Conservation (phyloP, 2,329 filamentous ascomycete species). For the Cladosporium sphaerospermum region DNA sequence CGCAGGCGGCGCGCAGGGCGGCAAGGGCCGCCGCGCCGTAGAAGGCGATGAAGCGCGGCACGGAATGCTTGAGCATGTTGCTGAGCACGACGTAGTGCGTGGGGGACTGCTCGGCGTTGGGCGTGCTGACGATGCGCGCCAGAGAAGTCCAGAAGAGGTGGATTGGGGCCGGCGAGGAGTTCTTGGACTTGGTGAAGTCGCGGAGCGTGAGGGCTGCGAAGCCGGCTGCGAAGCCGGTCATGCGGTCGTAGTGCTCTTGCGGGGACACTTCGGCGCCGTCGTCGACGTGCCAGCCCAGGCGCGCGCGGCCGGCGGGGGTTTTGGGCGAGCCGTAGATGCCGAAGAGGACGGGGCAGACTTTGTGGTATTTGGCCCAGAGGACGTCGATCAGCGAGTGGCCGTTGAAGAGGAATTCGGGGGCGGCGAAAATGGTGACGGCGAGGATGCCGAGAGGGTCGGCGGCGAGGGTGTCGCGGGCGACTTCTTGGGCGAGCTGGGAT, state of each 20-base stretch:
- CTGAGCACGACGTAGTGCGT: slow-evolving; percentile 47
- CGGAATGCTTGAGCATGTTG: slow-evolving; percentile 54
- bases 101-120: slow-evolving; percentile 44
- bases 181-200: slow-evolving; percentile 68
- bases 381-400: slow-evolving; percentile 74
- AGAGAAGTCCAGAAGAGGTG: slow-evolving; percentile 77
- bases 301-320: slow-evolving; percentile 58
- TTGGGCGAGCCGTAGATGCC: slow-evolving; percentile 72
- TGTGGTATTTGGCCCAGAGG: slow-evolving; percentile 77
- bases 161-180: slow-evolving; percentile 67
- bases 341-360: slow-evolving; percentile 77
- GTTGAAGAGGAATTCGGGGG: slow-evolving; percentile 51
- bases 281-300: slow-evolving; percentile 66
- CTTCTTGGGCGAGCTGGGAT: slow-evolving; percentile 48
- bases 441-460: slow-evolving; percentile 78
- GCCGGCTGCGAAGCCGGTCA: slow-evolving; percentile 76
- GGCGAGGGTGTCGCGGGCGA: slow-evolving; percentile 32
- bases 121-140: slow-evolving; percentile 69
- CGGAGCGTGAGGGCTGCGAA: slow-evolving; percentile 78
- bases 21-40: slow-evolving; percentile 74
- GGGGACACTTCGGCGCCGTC: slow-evolving; percentile 13
- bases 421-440: slow-evolving; percentile 67
- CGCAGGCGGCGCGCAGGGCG: slow-evolving; percentile 47
- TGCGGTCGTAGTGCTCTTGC: slow-evolving; percentile 68
- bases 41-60: slow-evolving; percentile 69